Evolutionary conservation across 441 rosid species (phyloP), one percentile per base, ranked within the genome.

Genomic region (Hura crepitans): DNA sequence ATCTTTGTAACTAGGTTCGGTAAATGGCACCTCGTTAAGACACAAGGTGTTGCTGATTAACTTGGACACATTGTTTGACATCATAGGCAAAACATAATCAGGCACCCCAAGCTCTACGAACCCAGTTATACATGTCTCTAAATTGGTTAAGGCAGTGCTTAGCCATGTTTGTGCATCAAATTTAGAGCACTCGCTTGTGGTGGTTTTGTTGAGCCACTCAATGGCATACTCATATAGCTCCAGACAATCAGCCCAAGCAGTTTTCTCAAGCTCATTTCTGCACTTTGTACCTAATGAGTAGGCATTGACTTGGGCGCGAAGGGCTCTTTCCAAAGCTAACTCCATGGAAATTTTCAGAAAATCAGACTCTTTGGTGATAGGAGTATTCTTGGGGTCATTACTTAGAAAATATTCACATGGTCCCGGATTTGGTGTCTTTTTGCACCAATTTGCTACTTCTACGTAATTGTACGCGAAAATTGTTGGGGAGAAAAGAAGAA

Each of bases 221-320:
- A 90, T 80, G 25, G 81, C 80, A 39, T 79, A 71, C 22, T 84
- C 70, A 27, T 88, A 88, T 54, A 90, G 91, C 67, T 76, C 76
- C 58, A 89, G 78, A 67, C 98, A 94, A 65, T 94, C 98, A 5
- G 78, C 76, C 97, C 93, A 89, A 12, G 96, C 98, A 17, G 86
- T 76, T 66, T 85, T 86, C 67, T 85, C 82, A 27, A 62, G 81
- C 33, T 71, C 68, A 64, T 76, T 83, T 25, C 84, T 71, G 62
- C 83, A 83, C 56, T 81, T 81, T 7, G 69, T 50, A 5, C 86
- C 83, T 0, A 86, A 72, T 65, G 81, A 53, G 65, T 68, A 66
- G 68, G 77, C 75, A 61, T 74, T 78, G 42, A 39, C 30, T 35
- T 75, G 71, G 5, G 85, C 90, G 31, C 14, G 31, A 30, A 75